phyloP scores from a whole-genome alignment of 257 asterid species.

The Nicotiana benthamiana region DNA sequence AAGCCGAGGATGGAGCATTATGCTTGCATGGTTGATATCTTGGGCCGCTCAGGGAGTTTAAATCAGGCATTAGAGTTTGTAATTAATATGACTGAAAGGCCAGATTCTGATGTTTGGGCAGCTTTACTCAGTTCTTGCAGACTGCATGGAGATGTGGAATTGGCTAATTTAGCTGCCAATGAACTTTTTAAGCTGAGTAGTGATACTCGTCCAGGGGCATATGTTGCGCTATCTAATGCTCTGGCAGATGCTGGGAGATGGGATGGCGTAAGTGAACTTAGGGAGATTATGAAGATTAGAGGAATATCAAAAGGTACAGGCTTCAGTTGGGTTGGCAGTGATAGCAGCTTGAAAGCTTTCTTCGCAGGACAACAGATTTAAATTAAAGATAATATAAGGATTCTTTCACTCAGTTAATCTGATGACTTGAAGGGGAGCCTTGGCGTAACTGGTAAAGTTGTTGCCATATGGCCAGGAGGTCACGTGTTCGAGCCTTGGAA shows the following conservation, averaged over 20 bases:
- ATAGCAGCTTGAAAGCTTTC: conserved; percentile 58
- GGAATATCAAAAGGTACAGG: conserved; percentile 80
- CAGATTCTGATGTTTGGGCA: conserved; percentile 84
- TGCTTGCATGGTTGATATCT: conserved; percentile 79
- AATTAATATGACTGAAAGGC: conserved; percentile 53
- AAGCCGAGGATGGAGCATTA: conserved; percentile 90
- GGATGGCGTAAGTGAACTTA: conserved; percentile 66
- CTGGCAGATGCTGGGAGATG: conserved; percentile 88
- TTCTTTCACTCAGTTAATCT: background rate
- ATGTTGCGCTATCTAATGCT: conserved; percentile 66
- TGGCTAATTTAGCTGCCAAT: conserved; percentile 68
- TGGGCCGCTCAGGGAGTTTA: conserved; percentile 77
- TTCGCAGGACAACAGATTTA: conserved; percentile 42
- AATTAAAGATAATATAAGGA: background rate
- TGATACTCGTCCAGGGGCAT: conserved; percentile 65
- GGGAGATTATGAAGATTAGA: conserved; percentile 78
- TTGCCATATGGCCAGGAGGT: no score
- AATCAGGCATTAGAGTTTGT: conserved; percentile 59
- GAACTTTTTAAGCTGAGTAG: conserved; percentile 55
- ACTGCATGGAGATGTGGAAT: conserved; percentile 73
- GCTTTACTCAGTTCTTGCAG: conserved; percentile 75
- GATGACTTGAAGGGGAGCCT: background rate
- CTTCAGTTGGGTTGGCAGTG: conserved; percentile 76
- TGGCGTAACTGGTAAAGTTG: no score
- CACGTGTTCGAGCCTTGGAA: no score